Base-by-base conservation (phyloP, 352 stramenopile species). In the Aphanomyces astaci region DNA sequence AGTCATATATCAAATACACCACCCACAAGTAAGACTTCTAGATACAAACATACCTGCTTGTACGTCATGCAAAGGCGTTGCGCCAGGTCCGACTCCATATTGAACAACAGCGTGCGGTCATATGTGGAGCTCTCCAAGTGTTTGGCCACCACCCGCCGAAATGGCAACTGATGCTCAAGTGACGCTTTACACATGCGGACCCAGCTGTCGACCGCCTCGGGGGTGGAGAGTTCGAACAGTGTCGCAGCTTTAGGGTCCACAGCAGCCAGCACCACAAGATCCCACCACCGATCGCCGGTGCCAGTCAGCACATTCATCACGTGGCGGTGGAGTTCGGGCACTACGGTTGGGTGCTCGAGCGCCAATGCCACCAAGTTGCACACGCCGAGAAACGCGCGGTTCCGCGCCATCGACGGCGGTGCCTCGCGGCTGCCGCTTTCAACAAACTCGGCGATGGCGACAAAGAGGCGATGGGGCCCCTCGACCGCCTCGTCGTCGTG, bases 361-460 rank as follows among this genome's bases (percentile, higher is more conserved):
- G 33, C 22, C 32, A 68, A 13, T 3, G 49, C 17, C 10, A 68
- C 19, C 1, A 68, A 24, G 5, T 32, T 19, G 43, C 62, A 68
- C 19, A 68, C 13, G 13, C 62, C 62, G 31, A 19, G 11, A 19
- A 60, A 68, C n/a, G 62, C 62, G 10, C 62, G 43, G 2, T 40
- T 59, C 7, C 62, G 31, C 36, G 62, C 39, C 19, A 27, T 9
- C 24, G 56, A 32, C 17, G 45, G 28, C 31, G 10, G 0, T n/a
- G n/a, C n/a, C n/a, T n/a, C n/a, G 2, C 19, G 3, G 39, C 22
- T 31, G 15, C n/a, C 4, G 22, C 15, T 10, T 5, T 53, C 43
- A 17, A 68, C 25, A 32, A 68, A 68, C 2, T 22, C 13, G 22
- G 7, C 45, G 15, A 33, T 24, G 22, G 62, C 62, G 3, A 32